Percentiles rank a stretch among this genome's conserved stretches.
Conservation (phyloP, 352 stramenopile species). For the Blastocystis sp. region DNA sequence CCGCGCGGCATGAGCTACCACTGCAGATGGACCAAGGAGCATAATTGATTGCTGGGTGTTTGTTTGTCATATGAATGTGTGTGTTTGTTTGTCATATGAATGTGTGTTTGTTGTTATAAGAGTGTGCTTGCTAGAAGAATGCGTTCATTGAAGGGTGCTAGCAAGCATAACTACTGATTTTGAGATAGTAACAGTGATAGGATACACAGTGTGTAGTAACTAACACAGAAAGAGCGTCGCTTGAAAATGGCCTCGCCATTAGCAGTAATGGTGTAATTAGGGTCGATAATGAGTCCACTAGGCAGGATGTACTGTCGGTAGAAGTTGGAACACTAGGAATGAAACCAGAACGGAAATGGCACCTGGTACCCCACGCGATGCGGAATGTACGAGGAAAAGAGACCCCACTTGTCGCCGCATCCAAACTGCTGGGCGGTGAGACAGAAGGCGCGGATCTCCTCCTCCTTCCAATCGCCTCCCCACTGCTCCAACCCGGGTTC, state of each 20-base stretch:
- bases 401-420: slow-evolving; percentile 54
- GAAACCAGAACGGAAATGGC: not conserved
- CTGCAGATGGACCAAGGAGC: slow-evolving; percentile 39
- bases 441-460: slow-evolving; percentile 52
- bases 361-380: slow-evolving; percentile 67
- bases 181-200: too few species aligned
- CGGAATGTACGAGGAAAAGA: slow-evolving; percentile 51
- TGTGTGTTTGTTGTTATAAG: not conserved
- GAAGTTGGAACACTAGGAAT: slow-evolving; percentile 60
- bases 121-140: too few species aligned
- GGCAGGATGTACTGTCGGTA: slow-evolving; percentile 43
- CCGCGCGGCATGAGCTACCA: slow-evolving; percentile 48
- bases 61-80: too few species aligned
- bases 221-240: not conserved
- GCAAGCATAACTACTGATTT: too few species aligned
- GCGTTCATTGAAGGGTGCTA: too few species aligned
- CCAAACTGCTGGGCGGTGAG: slow-evolving; percentile 36
- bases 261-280: slow-evolving; percentile 38
- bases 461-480: slow-evolving; percentile 52
- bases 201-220: not conserved
- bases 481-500: slow-evolving; percentile 53
- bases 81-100: too few species aligned
- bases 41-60: slow-evolving; percentile 38
- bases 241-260: slow-evolving; percentile 31
- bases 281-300: slow-evolving; percentile 12